Evolutionary conservation across 139 green algal species (phyloP), one percentile per base, ranked within the genome.

Genomic region (Chlamydomonas incerta): DNA sequence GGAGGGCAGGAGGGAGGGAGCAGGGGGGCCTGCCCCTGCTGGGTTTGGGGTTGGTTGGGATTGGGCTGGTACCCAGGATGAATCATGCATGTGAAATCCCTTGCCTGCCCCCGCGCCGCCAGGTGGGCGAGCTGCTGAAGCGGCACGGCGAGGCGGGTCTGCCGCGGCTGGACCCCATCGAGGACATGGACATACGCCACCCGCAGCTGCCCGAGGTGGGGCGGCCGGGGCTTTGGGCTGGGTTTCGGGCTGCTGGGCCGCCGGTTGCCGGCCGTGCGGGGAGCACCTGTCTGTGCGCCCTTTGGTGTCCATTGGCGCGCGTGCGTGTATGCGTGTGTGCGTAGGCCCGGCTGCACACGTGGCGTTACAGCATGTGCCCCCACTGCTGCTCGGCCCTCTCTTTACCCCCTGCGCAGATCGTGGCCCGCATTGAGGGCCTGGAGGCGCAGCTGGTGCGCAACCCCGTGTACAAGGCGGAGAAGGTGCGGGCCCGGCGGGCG

Each of bases 101-200:
- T n/a, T n/a, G n/a, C n/a, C n/a, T n/a, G n/a, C n/a, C n/a, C n/a
- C n/a, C n/a, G n/a, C n/a, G n/a, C n/a, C n/a, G n/a, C n/a, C 79
- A 85, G 79, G 79, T 85, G 28, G 65, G 47, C 11, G 79, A 85
- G 46, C 41, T 85, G 65, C 65, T 85, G 9, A 13, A 17, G 65
- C 79, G 79, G 5, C 79, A 85, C 66, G 79, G 79, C 24, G 55
- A 91, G 65, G 87, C 82, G 52, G 79, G 74, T 28, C 72, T 98
- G 55, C 96, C 96, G 2, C 62, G 79, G 69, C 83, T 99, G 75
- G 93, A 99, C 82, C 95, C 96, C 0, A 69, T 96, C 0, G 92
- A 94, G 47, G 97, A 99, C 90, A 96, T 99, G 95, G 79, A 90
- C 68, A 90, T 99, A 13, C 31, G 71, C 20, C 93, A 97, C 26